phyloP scores from a whole-genome alignment of 768 basidiomycete genomes.

The Macrolepiota fuliginosa region DNA sequence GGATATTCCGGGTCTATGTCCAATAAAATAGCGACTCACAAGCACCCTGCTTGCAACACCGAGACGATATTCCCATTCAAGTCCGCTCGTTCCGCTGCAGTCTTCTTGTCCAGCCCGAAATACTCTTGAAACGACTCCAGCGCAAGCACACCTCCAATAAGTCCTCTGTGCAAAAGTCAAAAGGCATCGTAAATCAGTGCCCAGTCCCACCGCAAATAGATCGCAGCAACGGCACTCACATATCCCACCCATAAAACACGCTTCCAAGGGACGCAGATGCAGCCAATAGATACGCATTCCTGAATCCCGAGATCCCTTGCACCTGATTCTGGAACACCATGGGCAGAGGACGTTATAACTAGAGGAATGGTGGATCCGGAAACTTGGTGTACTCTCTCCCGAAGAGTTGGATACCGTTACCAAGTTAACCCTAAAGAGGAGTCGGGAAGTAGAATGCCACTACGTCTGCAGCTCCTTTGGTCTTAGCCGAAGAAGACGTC shows the following conservation, averaged over 20 bases:
- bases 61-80: slow-evolving; percentile 53
- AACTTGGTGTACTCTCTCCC: not conserved
- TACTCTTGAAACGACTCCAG: slow-evolving; percentile 44
- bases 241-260: slow-evolving; percentile 50
- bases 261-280: slow-evolving; percentile 45
- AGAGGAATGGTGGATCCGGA: not conserved
- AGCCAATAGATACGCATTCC: slow-evolving; percentile 45
- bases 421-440: not conserved
- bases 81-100: slow-evolving; percentile 33
- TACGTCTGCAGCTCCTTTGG: not conserved
- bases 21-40: slow-evolving; percentile 30
- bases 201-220: not conserved
- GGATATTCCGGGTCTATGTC: not conserved
- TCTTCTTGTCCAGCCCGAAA: slow-evolving; percentile 42
- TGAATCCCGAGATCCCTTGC: slow-evolving; percentile 26
- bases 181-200: not conserved
- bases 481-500: not conserved
- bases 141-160: slow-evolving; percentile 49
- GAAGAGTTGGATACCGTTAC: not conserved
- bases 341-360: not conserved
- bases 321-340: slow-evolving; percentile 27
- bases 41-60: slow-evolving; percentile 45
- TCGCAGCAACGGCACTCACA: slow-evolving; percentile 20
- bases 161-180: slow-evolving; percentile 19
- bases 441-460: no score